Percentiles rank a stretch among this genome's conserved stretches.
Conservation (phyloP, 1,139 yeast species). For the Sugiyamaella neomexicana region DNA sequence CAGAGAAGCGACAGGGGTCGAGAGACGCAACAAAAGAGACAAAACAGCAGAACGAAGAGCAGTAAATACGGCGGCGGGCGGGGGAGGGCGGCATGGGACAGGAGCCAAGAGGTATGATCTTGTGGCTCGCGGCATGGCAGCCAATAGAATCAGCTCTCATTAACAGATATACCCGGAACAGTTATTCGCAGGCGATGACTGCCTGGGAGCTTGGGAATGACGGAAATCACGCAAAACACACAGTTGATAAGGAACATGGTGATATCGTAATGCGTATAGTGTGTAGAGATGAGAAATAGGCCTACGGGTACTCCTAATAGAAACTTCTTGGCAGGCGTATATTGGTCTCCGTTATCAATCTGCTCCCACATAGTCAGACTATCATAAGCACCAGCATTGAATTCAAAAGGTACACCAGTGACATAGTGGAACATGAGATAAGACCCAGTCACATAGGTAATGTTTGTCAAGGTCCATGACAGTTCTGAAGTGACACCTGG, state of each 20-base stretch:
- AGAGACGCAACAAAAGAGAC: not conserved
- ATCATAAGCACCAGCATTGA: constrained; percentile 95
- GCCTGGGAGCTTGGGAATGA: constrained; percentile 82
- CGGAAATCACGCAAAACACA: constrained; percentile 74
- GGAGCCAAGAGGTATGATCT: not conserved
- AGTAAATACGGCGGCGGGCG: not conserved
- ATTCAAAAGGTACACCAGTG: constrained; percentile 96
- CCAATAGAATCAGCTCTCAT: constrained; percentile 2
- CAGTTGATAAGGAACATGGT: constrained; percentile 78
- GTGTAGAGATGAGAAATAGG: constrained; percentile 82
- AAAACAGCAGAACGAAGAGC: not conserved
- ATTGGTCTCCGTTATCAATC: constrained; percentile 94
- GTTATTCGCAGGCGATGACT: constrained; percentile 43
- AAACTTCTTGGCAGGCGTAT: constrained; percentile 94
- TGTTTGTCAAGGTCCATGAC: constrained; percentile 92
- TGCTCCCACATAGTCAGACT: constrained; percentile 99
- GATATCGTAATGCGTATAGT: constrained; percentile 83
- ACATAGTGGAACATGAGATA: constrained; percentile 96
- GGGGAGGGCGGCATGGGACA: not conserved
- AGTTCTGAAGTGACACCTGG: constrained; percentile 78
- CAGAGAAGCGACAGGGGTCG: not conserved
- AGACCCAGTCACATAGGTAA: constrained; percentile 85
- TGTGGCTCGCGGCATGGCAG: not conserved
- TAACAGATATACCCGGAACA: constrained; percentile 34
- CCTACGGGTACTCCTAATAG: constrained; percentile 87